Percentiles rank a stretch among this genome's conserved stretches.
These are phyloP conservation scores for Candida buenavistaensis DNA, from an alignment of 1,139 yeast genomes.

Conservation along the genomic window DNA sequence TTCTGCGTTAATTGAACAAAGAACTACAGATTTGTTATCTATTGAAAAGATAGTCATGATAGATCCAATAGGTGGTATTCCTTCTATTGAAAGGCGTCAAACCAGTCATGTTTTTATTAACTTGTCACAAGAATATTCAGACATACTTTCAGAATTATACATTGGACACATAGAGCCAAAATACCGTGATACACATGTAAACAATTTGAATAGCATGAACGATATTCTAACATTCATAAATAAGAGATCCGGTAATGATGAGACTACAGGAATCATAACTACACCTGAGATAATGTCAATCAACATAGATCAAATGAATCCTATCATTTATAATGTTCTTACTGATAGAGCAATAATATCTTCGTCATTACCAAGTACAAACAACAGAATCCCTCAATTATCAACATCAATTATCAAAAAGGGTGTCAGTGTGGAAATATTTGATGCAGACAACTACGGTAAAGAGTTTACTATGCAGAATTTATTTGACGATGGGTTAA, in stretches of 20 bases:
- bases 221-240: slow-evolving; percentile 33
- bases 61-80: slow-evolving; percentile 86
- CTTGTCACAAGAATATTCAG: slow-evolving; percentile 76
- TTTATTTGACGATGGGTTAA: slow-evolving; percentile 44
- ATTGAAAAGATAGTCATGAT: slow-evolving; percentile 80
- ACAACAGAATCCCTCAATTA: slow-evolving; percentile 59
- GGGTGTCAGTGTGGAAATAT: slow-evolving; percentile 67
- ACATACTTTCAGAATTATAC: slow-evolving; percentile 60
- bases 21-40: slow-evolving; percentile 37
- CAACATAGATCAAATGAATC: slow-evolving; percentile 58
- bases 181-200: slow-evolving; percentile 50
- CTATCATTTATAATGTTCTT: slow-evolving; percentile 81
- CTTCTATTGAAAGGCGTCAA: slow-evolving; percentile 76
- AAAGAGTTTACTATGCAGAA: slow-evolving; percentile 42
- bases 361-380: slow-evolving; percentile 83
- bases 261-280: slow-evolving; percentile 45
- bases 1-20: slow-evolving; percentile 23
- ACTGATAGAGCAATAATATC: slow-evolving; percentile 94
- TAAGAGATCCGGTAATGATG: slow-evolving; percentile 35
- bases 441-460: slow-evolving; percentile 34
- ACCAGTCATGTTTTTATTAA: slow-evolving; percentile 89
- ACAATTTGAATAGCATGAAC: slow-evolving; percentile 57
- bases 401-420: slow-evolving; percentile 79
- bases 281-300: slow-evolving; percentile 47
- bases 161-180: slow-evolving; percentile 51